Conservation (phyloP, 1,139 yeast genomes). For the Taiozyma onychis region DNA sequence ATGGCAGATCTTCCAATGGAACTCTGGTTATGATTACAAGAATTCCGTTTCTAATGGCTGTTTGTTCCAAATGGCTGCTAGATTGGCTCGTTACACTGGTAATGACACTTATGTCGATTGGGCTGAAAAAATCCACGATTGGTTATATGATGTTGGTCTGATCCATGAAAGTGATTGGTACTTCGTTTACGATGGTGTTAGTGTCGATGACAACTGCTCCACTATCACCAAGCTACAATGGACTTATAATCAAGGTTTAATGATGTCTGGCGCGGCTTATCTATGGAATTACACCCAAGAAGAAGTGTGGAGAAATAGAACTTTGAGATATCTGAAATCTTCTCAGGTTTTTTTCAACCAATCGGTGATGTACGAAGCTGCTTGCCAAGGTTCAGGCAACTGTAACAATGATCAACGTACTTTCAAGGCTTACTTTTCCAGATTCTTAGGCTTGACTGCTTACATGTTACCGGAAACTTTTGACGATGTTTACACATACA, state of each 20-base stretch:
- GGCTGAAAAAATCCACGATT: conserved; percentile 76
- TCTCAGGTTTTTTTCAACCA: conserved; percentile 56
- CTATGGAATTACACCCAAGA: conserved; percentile 71
- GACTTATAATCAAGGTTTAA: conserved; percentile 85
- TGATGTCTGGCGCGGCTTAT: conserved; percentile 78
- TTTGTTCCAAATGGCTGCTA: conserved; percentile 79
- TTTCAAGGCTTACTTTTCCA: conserved; percentile 75
- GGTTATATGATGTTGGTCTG: conserved; percentile 65
- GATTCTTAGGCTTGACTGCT: conserved; percentile 74
- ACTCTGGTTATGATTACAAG: conserved; percentile 88
- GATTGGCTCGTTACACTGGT: conserved; percentile 79
- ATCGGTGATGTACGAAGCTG: conserved; percentile 68
- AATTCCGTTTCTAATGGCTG: conserved; percentile 90
- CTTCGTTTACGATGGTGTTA: conserved; percentile 76
- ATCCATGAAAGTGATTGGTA: conserved; percentile 41
- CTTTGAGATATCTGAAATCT: conserved; percentile 45
- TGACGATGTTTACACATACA: conserved; percentile 43
- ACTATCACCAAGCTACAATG: conserved; percentile 58
- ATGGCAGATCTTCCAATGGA: conserved; percentile 97
- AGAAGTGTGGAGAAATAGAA: conserved; percentile 60
- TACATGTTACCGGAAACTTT: conserved; percentile 60
- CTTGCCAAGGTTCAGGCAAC: conserved; percentile 59
- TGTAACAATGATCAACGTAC: conserved; percentile 91
- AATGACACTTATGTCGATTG: conserved; percentile 69
- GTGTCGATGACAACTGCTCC: conserved; percentile 57